Percentiles rank a stretch among this genome's conserved stretches.
These are phyloP conservation scores for Exophiala mesophila DNA, from an alignment of 2,329 filamentous ascomycete species.

Conservation along the genomic window DNA sequence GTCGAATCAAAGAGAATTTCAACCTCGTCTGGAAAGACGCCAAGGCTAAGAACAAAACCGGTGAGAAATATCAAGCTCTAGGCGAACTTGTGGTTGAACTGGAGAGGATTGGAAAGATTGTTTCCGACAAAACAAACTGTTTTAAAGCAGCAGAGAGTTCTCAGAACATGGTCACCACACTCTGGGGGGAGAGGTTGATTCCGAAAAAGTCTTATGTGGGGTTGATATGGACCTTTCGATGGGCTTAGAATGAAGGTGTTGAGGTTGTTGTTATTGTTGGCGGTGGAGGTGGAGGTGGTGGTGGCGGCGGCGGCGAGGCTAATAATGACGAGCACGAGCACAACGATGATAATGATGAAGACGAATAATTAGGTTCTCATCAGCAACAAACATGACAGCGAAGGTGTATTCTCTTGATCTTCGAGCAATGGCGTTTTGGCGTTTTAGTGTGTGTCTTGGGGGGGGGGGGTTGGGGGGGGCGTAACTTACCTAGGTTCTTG, in stretches of 20 bases:
- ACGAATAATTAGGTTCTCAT: too few relatives aligned
- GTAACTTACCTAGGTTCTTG: too few relatives aligned
- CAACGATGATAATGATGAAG: too few relatives aligned
- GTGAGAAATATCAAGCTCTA: constrained; percentile 9
- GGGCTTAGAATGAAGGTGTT: constrained; percentile 14
- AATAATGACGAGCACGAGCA: too few relatives aligned
- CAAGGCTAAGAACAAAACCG: constrained; percentile 12
- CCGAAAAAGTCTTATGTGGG: constrained; percentile 17
- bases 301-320: too few relatives aligned
- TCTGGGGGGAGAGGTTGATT: constrained; percentile 17
- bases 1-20: constrained; percentile 14
- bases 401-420: too few relatives aligned
- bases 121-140: constrained; percentile 1
- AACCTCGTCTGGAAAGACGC: constrained; percentile 10
- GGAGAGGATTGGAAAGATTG: constrained; percentile 3
- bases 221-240: constrained; percentile 22
- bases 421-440: too few relatives aligned
- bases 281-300: too few relatives aligned
- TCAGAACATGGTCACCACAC: constrained; percentile 8
- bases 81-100: constrained; percentile 2
- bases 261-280: too few relatives aligned
- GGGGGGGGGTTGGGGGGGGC: too few relatives aligned
- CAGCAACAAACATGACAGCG: too few relatives aligned
- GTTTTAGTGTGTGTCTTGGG: too few relatives aligned
- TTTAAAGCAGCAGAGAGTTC: constrained; percentile 10